Evolutionary conservation across 1,284 basidiomycete genomes (phyloP).

Genomic region (Cystobasidiaceae sp.): DNA sequence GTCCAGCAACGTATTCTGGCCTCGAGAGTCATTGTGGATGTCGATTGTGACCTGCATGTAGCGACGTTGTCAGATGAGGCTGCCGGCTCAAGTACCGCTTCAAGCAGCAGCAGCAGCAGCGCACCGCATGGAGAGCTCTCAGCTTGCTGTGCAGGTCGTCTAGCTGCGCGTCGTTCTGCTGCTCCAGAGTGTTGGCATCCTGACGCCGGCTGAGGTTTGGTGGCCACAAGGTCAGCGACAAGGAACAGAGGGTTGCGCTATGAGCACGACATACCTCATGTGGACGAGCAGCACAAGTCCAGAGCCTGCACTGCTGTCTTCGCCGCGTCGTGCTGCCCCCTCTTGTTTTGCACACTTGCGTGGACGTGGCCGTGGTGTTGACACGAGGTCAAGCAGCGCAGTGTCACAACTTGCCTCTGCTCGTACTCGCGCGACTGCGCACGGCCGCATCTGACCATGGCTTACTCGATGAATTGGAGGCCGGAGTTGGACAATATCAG

Average conservation of each 20-base stretch:
- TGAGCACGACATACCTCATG: too few species aligned
- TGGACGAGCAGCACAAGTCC: too few species aligned
- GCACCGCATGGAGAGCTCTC: slow-evolving; percentile 33
- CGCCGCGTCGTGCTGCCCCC: too few species aligned
- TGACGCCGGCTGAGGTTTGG: slow-evolving; percentile 13
- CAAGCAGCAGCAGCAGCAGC: too few species aligned
- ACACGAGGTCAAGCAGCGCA: too few species aligned
- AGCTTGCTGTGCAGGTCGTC: slow-evolving; percentile 39
- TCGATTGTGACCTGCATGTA: slow-evolving; percentile 39
- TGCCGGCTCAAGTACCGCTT: neutral
- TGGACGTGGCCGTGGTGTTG: too few species aligned
- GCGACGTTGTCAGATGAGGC: neutral
- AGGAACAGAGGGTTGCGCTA: too few species aligned
- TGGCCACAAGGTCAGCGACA: neutral
- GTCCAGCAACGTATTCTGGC: slow-evolving; percentile 39
- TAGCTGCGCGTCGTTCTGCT: slow-evolving; percentile 41
- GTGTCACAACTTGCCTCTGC: too few species aligned
- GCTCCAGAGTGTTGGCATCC: slow-evolving; percentile 35
- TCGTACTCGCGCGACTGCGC: neutral
- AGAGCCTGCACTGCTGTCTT: too few species aligned
- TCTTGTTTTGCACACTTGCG: too few species aligned
- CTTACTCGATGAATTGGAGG: slow-evolving; percentile 29
- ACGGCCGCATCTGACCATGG: slow-evolving; percentile 2
- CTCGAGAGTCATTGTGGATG: slow-evolving; percentile 40
- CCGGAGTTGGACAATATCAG: slow-evolving; percentile 11